Evolutionary conservation across 192 early-diverging fungal species (phyloP).

Genomic region (Phlyctochytrium planicorne): DNA sequence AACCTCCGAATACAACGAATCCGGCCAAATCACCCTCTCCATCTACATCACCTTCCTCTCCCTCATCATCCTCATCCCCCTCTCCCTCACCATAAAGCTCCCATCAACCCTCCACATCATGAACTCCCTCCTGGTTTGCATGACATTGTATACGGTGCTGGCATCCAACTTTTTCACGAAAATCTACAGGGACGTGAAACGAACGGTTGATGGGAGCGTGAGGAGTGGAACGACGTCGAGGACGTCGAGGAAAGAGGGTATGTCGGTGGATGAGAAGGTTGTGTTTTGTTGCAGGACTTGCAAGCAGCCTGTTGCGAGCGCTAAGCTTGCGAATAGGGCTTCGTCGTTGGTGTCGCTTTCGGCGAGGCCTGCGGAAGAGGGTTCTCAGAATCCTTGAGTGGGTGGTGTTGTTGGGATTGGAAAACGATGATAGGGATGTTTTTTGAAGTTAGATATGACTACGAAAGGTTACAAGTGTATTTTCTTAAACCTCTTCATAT

Average conservation of each 20-base stretch:
- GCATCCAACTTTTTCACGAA: slow-evolving; percentile 20
- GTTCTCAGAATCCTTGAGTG: too few species aligned
- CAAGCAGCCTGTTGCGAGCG: too few species aligned
- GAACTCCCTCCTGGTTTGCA: slow-evolving; percentile 1
- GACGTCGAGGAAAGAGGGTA: neutral
- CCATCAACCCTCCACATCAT: slow-evolving; percentile 17
- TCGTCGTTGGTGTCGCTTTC: too few species aligned
- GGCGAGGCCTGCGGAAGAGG: too few species aligned
- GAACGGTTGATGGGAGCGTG: too few species aligned
- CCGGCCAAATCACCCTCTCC: slow-evolving; percentile 11
- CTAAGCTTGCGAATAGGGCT: too few species aligned
- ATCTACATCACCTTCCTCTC: slow-evolving; percentile 20
- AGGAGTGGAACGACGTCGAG: too few species aligned
- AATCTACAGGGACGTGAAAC: neutral
- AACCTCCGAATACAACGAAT: slow-evolving; percentile 18
- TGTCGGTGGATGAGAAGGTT: neutral
- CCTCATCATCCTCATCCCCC: slow-evolving; percentile 16
- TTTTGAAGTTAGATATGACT: too few species aligned
- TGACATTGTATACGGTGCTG: slow-evolving; percentile 14
- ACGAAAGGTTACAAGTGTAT: too few species aligned
- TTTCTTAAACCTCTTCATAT: too few species aligned
- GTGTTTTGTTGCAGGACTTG: neutral
- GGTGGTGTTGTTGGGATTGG: too few species aligned
- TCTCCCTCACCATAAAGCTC: slow-evolving; percentile 18
- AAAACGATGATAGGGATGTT: too few species aligned